These are phyloP conservation scores for Komagataella phaffii DNA, from an alignment of 805 yeast genomes.

Conservation along the genomic window DNA sequence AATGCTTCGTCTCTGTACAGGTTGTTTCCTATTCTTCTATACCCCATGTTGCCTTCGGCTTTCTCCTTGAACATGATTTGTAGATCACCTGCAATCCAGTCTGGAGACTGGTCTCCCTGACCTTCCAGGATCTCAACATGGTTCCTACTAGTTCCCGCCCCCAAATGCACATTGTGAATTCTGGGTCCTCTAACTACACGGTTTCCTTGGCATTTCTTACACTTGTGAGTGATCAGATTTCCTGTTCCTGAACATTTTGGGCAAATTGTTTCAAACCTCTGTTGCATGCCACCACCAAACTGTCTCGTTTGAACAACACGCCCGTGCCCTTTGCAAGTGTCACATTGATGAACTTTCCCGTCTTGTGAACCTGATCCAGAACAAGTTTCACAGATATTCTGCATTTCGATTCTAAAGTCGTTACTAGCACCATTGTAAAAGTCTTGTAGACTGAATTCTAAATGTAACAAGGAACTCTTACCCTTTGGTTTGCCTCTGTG, in stretches of 20 bases:
- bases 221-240: constrained; percentile 43
- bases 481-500: constrained; percentile 41
- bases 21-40: constrained; percentile 62
- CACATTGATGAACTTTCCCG: constrained; percentile 54
- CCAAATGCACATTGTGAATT: constrained; percentile 44
- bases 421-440: constrained; percentile 57
- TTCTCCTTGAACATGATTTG: constrained; percentile 48
- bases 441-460: constrained; percentile 47
- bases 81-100: constrained; percentile 71
- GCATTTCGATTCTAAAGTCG: constrained; percentile 53
- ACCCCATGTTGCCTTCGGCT: constrained; percentile 54
- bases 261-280: constrained; percentile 70
- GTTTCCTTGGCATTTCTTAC: constrained; percentile 59
- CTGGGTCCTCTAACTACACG: constrained; percentile 47
- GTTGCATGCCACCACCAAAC: constrained; percentile 84
- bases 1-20: constrained; percentile 75
- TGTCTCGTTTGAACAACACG: constrained; percentile 51
- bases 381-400: constrained; percentile 66
- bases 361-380: constrained; percentile 80
- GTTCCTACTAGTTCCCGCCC: constrained; percentile 59
- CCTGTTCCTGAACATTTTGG: constrained; percentile 77
- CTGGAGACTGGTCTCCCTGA: constrained; percentile 80
- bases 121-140: constrained; percentile 48
- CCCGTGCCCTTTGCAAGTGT: constrained; percentile 67
- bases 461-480: constrained; percentile 39